Base-by-base conservation (phyloP, 306 rosid genomes). In the Macrotyloma uniflorum region DNA sequence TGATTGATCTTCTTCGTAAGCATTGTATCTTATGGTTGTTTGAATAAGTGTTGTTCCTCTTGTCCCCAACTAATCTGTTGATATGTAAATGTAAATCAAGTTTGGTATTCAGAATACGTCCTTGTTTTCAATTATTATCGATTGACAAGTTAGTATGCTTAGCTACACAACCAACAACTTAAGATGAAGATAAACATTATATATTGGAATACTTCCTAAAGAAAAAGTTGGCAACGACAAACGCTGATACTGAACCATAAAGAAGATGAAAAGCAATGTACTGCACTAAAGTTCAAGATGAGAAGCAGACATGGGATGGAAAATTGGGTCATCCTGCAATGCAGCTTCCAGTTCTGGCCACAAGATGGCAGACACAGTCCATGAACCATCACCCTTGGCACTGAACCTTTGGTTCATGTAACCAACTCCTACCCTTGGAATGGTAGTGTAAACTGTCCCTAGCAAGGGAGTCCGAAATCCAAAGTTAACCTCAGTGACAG, bases 341-440 rank as follows among this genome's bases (percentile, higher is more conserved):
- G 91, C 93, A 30, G 85, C 87, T 1, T 86, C 97, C 1, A 94
- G 69, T 74, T 88, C 77, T 3, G 98, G 97, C 95, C 97, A 93
- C 26, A 94, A 49, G 73, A 94, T 94, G 54, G 97, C 93, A 16
- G 98, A 92, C 20, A 94, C 84, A 1, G 90, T 92, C 98, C 98
- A 89, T 0, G 98, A 91, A 30, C 97, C 98, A 85, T 91, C 88
- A 40, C 86, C 91, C 35, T 59, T 79, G 6, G 89, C 96, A 85
- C 95, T 89, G 14, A 80, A 86, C 86, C 98, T 90, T 58, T 94
- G 98, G 73, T 94, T 94, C 90, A 94, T 75, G 72, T 89, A 92
- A 74, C 90, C 93, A 83, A 92, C 97, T 26, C 98, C 97, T 20
- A 88, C 83, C 64, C 59, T 85, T 69, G 85, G 85, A 10, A 90